Base-by-base conservation (phyloP, 2,329 filamentous ascomycete genomes). In the Fusarium sp. region DNA sequence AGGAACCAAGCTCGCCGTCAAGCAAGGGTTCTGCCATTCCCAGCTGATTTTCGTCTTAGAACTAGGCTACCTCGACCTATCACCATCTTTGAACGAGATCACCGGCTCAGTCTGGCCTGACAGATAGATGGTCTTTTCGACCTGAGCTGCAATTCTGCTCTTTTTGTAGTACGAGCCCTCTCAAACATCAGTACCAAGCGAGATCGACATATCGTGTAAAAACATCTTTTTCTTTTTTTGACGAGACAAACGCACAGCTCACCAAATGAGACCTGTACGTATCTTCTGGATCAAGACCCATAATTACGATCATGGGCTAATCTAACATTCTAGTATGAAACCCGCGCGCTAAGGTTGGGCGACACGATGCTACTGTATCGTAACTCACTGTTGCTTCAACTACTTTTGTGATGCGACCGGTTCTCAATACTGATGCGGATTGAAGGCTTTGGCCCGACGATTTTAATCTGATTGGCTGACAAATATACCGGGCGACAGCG, bases 341-440 rank as follows among this genome's bases (percentile, higher is more conserved):
- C 47, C 22, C 20, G 42, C 45, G 49, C 61, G 53, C 63, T 50
- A 60, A 59, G 34, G 38, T 44, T 53, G 32, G 56, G 25, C 34
- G 30, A 32, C 47, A 46, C 51, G 12, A 38, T 38, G 34, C 10
- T 57, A 49, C 51, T 45, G 24, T 49, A 47, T 45, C 18, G 22
- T 51, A 40, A 29, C 27, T 42, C 38, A 27, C 43, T 46, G n/a
- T 32, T 47, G 32, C 40, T 38, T 25, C 49, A 47, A 29, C 30
- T 40, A 18, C 18, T 34, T 40, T 38, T 16, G 22, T 47, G 63
- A 71, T 71, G 51, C 22, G 22, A 54, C 55, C 46, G 54, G 40
- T 52, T 49, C 44, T 65, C 38, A 47, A 58, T 30, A 16, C 45
- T 38, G 32, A 42, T 30, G 51, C 43, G 51, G 38, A 69, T 69